Percentiles rank a stretch among this genome's conserved stretches.
These are phyloP conservation scores for Tothia fuscella DNA, from an alignment of 2,329 filamentous ascomycete species.

Conservation along the genomic window DNA sequence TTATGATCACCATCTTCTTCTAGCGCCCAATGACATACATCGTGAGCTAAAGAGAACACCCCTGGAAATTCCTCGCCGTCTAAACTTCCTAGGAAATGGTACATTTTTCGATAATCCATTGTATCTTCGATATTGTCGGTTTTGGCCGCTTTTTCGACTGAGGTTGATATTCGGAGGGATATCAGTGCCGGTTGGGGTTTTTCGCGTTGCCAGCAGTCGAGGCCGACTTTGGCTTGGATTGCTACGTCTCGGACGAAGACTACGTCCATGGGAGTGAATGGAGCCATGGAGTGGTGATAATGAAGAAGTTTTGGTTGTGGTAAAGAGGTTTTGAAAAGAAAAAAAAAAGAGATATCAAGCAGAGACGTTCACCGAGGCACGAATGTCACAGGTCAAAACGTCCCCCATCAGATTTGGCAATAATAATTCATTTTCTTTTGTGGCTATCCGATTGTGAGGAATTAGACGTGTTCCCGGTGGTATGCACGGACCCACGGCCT, in stretches of 20 bases:
- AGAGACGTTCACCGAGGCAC: no score
- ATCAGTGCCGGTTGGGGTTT: conserved; percentile 5
- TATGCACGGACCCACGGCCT: no score
- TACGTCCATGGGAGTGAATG: background rate
- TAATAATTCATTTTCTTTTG: no score
- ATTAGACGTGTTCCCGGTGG: no score
- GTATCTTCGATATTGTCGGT: conserved; percentile 3
- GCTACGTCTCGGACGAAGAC: conserved; percentile 8
- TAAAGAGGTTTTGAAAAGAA: no score
- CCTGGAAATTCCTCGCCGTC: background rate
- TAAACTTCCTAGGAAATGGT: conserved; percentile 1
- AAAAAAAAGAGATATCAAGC: no score
- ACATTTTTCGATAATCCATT: conserved; percentile 7
- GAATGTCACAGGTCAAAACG: no score
- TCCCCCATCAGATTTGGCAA: no score
- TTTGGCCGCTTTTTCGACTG: background rate
- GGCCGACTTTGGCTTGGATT: conserved; percentile 1
- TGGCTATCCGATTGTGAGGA: no score
- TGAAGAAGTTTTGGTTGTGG: no score
- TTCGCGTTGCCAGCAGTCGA: conserved; percentile 2
- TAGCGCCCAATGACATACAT: background rate
- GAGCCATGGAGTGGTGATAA: no score
- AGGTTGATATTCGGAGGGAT: background rate
- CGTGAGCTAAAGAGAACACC: background rate
- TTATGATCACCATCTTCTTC: background rate